Evolutionary conservation across 78 protist species (phyloP), one percentile per base, ranked within the genome.

Genomic region (Dictyostelium firmibasis): DNA sequence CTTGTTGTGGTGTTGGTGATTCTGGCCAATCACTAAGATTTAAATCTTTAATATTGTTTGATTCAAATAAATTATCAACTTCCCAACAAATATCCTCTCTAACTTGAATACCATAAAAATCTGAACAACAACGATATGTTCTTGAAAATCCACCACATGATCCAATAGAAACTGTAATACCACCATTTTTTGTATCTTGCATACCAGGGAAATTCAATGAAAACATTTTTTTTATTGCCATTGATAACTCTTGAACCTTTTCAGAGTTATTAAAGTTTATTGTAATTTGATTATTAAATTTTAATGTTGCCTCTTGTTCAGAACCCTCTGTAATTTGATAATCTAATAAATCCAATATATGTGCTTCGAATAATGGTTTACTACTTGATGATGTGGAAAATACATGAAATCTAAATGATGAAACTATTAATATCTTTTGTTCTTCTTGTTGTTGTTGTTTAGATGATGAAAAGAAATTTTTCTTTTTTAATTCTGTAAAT

Each of bases 41-140:
- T 11, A 89, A 81, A 29, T 89, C 94, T 14, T 31, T 60, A n/a
- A 89, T 79, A 14, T 89, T 78, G 44, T 89, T 89, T 4, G 94
- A 69, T n/a, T 89, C 94, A 31, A 78, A 89, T 6, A 89, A 74
- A 16, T 89, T 89, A 81, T 89, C 86, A 60, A 89, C 74, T 33
- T 89, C 94, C 94, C 94, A 89, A 47, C 94, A 89, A 25, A 89
- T 89, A 75, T 89, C 94, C 1, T 89, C 94, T 67, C 94, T 83
- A 29, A 47, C 83, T 25, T 79, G 83, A 35, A 81, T 50, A 27
- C 75, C 44, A 50, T 81, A 70, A 50, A 35, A 81, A 72, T 89
- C 94, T 14, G 87, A 81, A 6, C 83, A 53, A 70, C 94, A 89
- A 53, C 94, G 72, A 69, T 89, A 89, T 35, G 88, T 44, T 13